Evolutionary conservation across 2,329 filamentous ascomycete genomes (phyloP), one percentile per base, ranked within the genome.

Genomic region (Fusarium aywerte): DNA sequence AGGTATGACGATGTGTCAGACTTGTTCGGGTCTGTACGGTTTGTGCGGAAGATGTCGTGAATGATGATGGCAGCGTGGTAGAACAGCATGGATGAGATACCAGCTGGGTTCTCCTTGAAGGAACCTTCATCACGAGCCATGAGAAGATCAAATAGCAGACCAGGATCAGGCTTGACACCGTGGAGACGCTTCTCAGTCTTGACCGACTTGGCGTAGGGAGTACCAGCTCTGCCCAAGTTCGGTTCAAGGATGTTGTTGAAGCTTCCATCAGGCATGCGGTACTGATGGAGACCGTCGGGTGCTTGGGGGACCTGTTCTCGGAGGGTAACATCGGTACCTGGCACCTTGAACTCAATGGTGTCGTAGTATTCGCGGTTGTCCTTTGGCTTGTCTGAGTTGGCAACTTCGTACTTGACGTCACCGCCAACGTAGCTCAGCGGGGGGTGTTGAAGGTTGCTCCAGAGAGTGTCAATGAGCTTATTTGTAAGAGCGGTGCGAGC

Each of bases 51-150:
- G 55, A 78, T 76, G 23, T 78, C 77, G 23, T 79, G 77, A 13
- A 79, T 79, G 50, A 77, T 77, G 71, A 94, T 90, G 8, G 89
- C 87, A 0, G 90, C 91, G 40, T 92, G 80, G 67, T 93, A 92
- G 76, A 92, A 92, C 16, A 94, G 80, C 79, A 92, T 87, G 69
- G 88, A 90, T 0, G 90, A 93, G 38, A 93, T 88, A n/a, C 87
- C 85, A 49, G 90, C 90, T 0, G 89, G 88, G 74, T 92, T 91
- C 54, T 87, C 81, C 62, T 87, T 83, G 62, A 87, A 86, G n/a
- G 69, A 73, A 0, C 69, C 57, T 31, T 81, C 79, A 35, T 80
- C 79, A 25, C 90, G 84, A 16, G 86, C 87, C 82, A 92, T 85
- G 25, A 92, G 74, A 21, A 84, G 85, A 75, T 92, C 90, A 61